phyloP scores from a whole-genome alignment of 164 flowering plant species.

The Amborella trichopoda region DNA sequence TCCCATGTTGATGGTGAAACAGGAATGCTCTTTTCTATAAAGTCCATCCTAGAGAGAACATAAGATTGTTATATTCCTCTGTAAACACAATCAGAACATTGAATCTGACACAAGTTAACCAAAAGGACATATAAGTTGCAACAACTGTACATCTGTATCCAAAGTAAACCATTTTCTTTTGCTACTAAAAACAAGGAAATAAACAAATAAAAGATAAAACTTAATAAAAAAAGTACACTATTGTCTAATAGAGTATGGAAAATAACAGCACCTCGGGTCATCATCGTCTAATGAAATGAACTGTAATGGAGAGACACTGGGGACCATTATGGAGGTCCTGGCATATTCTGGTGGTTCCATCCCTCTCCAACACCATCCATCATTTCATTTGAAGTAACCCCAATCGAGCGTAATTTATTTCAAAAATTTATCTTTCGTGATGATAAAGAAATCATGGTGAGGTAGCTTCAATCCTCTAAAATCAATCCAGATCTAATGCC shows the following conservation, averaged over 20 bases:
- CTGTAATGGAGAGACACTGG: too few relatives aligned
- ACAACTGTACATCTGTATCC: background rate
- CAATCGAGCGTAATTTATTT: too few relatives aligned
- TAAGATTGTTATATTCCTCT: background rate
- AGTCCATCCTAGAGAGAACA: slow-evolving; percentile 28
- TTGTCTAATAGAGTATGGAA: background rate
- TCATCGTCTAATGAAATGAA: too few relatives aligned
- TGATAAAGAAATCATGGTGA: too few relatives aligned
- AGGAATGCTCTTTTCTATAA: slow-evolving; percentile 25
- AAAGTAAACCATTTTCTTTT: background rate
- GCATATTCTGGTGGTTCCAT: too few relatives aligned
- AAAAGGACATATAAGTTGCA: background rate
- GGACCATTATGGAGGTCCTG: too few relatives aligned
- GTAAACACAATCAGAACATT: background rate
- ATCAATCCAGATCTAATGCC: too few relatives aligned
- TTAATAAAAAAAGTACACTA: background rate
- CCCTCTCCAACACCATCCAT: too few relatives aligned
- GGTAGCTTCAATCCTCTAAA: too few relatives aligned
- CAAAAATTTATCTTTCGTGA: too few relatives aligned
- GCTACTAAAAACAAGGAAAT: background rate
- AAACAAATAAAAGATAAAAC: background rate
- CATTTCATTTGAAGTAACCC: too few relatives aligned
- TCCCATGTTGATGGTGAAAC: slow-evolving; percentile 39
- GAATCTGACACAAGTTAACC: background rate
- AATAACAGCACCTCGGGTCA: too few relatives aligned